Base-by-base conservation (phyloP, 1,284 basidiomycete species). In the Leccinum pachyderme region DNA sequence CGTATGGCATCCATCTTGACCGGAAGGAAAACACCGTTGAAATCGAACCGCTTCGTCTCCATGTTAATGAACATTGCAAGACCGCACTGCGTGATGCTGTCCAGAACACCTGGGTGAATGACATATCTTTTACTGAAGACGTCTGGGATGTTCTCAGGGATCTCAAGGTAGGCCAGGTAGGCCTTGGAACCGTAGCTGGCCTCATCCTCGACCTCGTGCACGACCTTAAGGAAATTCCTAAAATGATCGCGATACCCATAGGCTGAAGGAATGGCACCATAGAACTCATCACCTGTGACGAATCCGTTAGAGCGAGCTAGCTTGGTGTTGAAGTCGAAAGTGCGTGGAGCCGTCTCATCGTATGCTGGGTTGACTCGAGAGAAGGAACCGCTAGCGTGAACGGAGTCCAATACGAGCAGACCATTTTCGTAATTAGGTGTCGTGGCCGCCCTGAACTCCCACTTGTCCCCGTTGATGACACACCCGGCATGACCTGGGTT, bases 41-140 rank as follows among this genome's bases (percentile, higher is more conserved):
- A 68, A 44, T 70, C 66, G 37, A 70, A 70, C 7, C 55, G 63
- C 33, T 68, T 70, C 27, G 62, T 69, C 33, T 64, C 57, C 64
- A 68, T 68, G 24, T 63, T 65, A 52, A 68, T 66, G 55, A 66
- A 66, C 68, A 68, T 67, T 3, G 60, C 62, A 5, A 70, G 64
- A 55, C 68, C 66, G 18, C 66, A 63, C 39, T 67, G 68, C n/a
- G 68, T 70, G 47, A 68, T 68, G 13, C 66, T 68, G 50, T 68
- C 66, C 9, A 68, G 50, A 41, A 68, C 55, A 53, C 66, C 66
- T 2, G 66, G 67, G 47, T 70, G 68, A 46, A 70, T 62, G 29
- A 41, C 54, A 7, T 70, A 68, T n/a, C 66, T 64, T 54, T 57
- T 61, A 2, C 64, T 65, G 33, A 65, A 69, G 6, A 69, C 68